phyloP scores from a whole-genome alignment of 352 stramenopile species.

The Phytophthora pinifolia region DNA sequence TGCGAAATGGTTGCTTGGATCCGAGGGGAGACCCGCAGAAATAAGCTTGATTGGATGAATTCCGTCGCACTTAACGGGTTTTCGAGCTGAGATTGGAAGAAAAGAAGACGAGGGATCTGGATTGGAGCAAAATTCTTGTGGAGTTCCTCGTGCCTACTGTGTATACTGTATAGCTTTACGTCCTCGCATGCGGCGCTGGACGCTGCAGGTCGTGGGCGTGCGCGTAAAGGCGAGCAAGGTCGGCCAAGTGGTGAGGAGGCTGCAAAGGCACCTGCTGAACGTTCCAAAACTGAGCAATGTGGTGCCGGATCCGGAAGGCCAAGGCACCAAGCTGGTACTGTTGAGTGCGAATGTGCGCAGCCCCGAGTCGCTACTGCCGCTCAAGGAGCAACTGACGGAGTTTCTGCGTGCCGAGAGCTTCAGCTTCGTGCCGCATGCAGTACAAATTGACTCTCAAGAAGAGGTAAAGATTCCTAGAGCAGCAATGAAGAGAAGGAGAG shows the following conservation, averaged over 20 bases:
- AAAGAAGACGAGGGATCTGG: neutral
- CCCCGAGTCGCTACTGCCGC: slow-evolving; percentile 37
- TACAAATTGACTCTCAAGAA: slow-evolving; percentile 43
- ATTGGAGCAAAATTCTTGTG: slow-evolving; percentile 29
- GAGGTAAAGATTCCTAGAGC: neutral
- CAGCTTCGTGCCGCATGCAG: slow-evolving; percentile 45
- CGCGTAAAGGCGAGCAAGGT: slow-evolving; percentile 68
- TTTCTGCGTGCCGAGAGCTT: slow-evolving; percentile 50
- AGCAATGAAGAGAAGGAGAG: neutral
- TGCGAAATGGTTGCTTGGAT: slow-evolving; percentile 32
- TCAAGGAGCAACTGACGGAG: slow-evolving; percentile 37
- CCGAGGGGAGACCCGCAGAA: neutral
- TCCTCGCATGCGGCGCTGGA: slow-evolving; percentile 55
- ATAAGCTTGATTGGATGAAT: slow-evolving; percentile 27
- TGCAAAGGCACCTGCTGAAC: slow-evolving; percentile 63
- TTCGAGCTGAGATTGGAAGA: slow-evolving; percentile 1
- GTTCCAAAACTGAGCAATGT: slow-evolving; percentile 59
- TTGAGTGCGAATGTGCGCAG: slow-evolving; percentile 47
- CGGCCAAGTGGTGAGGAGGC: slow-evolving; percentile 55
- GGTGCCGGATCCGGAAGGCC: slow-evolving; percentile 42
- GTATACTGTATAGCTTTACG: neutral
- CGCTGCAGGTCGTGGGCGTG: slow-evolving; percentile 61
- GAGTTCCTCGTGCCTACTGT: neutral
- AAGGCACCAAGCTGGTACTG: slow-evolving; percentile 56
- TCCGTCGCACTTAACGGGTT: slow-evolving; percentile 2